Conservation (phyloP, 2,329 filamentous ascomycete species). For the Fusarium verticillioides region DNA sequence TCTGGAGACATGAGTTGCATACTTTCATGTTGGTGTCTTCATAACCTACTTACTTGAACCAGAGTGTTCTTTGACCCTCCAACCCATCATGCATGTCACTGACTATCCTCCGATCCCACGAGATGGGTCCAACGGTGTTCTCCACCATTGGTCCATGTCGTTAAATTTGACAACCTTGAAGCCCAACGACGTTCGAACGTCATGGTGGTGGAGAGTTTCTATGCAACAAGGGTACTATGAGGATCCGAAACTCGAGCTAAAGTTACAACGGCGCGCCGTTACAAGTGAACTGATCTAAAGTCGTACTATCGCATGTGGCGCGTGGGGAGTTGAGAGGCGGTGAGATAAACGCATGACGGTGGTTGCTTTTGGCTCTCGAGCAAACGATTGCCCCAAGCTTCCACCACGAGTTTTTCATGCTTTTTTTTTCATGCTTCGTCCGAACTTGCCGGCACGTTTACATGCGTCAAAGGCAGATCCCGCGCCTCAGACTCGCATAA, state of each 20-base stretch:
- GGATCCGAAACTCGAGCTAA: slow-evolving; percentile 19
- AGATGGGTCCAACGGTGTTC: slow-evolving; percentile 18
- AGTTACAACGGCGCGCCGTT: slow-evolving; percentile 27
- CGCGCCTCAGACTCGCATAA: slow-evolving; percentile 25
- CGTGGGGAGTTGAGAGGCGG: slow-evolving; percentile 7
- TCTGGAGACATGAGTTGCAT: background rate
- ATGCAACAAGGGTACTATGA: slow-evolving; percentile 18
- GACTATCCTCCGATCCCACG: slow-evolving; percentile 2
- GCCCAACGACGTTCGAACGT: slow-evolving; percentile 9
- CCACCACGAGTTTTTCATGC: background rate
- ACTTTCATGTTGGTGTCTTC: background rate
- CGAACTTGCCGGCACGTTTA: slow-evolving; percentile 11
- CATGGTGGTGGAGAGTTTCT: slow-evolving; percentile 26
- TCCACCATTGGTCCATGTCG: slow-evolving; percentile 14
- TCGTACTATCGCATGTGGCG: slow-evolving; percentile 32
- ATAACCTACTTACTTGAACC: background rate
- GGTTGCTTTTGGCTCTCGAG: background rate
- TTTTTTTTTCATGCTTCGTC: slow-evolving; percentile 7
- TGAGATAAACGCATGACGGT: slow-evolving; percentile 7
- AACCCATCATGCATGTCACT: slow-evolving; percentile 23
- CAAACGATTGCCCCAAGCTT: slow-evolving; percentile 10
- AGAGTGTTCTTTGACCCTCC: background rate
- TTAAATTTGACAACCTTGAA: slow-evolving; percentile 18
- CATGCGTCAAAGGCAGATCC: slow-evolving; percentile 10
- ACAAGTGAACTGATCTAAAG: slow-evolving; percentile 23